These are phyloP conservation scores for Leccinum fibrillosum DNA, from an alignment of 768 basidiomycete species.

Conservation along the genomic window DNA sequence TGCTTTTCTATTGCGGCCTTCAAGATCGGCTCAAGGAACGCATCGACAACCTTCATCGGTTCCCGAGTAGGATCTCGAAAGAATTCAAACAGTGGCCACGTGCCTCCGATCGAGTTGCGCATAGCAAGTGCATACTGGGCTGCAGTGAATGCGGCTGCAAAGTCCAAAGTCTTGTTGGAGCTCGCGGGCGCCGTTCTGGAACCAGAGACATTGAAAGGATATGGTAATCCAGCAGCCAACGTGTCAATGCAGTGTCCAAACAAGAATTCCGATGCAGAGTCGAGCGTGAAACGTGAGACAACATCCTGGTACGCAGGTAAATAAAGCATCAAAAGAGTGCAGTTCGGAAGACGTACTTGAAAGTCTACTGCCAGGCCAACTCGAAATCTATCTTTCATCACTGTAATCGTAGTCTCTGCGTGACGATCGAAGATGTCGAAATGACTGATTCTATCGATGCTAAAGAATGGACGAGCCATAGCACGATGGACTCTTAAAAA, in stretches of 20 bases:
- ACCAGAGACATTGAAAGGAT: conserved; percentile 30
- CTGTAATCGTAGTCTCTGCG: conserved; percentile 43
- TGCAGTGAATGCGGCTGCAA: conserved; percentile 32
- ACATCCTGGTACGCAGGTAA: conserved; percentile 32
- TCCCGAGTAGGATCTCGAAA: conserved; percentile 27
- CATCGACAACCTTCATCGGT: conserved; percentile 38
- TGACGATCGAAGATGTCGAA: conserved; percentile 62
- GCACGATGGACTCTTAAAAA: conserved; percentile 54
- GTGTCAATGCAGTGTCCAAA: conserved; percentile 44
- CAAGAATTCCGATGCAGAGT: conserved; percentile 53
- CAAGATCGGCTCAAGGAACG: conserved; percentile 39
- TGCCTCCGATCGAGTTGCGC: conserved; percentile 30
- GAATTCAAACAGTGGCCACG: conserved; percentile 43
- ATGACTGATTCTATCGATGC: conserved; percentile 54
- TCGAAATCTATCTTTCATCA: conserved; percentile 41
- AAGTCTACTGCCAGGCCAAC: conserved; percentile 55
- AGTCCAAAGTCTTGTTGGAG: conserved; percentile 23
- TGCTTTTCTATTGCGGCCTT: conserved; percentile 32
- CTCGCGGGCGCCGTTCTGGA: conserved; percentile 3
- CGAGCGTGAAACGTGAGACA: conserved; percentile 47
- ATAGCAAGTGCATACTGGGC: conserved; percentile 31
- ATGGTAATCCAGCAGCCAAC: conserved; percentile 36
- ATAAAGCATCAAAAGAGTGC: not conserved
- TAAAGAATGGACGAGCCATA: conserved; percentile 73
- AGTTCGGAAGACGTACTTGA: conserved; percentile 37